Percentiles rank a stretch among this genome's conserved stretches.
Conservation (phyloP, 1,284 basidiomycete species). For the Tylopilus orsonianus region DNA sequence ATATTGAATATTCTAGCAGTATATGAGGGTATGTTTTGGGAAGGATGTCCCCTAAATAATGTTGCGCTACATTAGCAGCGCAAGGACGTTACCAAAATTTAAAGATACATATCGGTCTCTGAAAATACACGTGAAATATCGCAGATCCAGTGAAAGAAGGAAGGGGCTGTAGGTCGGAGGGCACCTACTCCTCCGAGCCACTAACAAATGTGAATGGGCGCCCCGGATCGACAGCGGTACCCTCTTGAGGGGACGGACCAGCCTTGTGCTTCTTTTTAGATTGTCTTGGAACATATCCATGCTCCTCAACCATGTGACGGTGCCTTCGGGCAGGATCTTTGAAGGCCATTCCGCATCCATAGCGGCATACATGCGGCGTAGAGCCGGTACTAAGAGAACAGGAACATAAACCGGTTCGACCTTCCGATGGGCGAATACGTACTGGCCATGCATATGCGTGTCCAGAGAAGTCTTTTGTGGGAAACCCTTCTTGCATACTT, state of each 20-base stretch:
- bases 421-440: constrained; percentile 26
- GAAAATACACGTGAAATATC: constrained; percentile 28
- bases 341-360: constrained; percentile 51
- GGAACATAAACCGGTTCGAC: constrained; percentile 14
- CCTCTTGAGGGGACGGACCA: constrained; percentile 27
- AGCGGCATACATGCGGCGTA: constrained; percentile 55
- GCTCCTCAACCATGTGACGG: constrained; percentile 55
- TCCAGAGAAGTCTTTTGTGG: constrained; percentile 60
- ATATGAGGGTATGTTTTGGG: constrained; percentile 17
- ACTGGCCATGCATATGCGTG: constrained; percentile 65
- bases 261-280: constrained; percentile 44
- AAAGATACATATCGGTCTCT: constrained; percentile 29
- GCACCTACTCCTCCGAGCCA: constrained; percentile 28
- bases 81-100: constrained; percentile 18
- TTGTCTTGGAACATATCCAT: constrained; percentile 50
- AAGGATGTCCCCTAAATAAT: constrained; percentile 19
- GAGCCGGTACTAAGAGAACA: constrained; percentile 47
- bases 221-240: constrained; percentile 28
- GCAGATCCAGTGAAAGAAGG: constrained; percentile 8
- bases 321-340: constrained; percentile 64
- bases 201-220: constrained; percentile 37
- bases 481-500: constrained; percentile 55
- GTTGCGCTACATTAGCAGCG: constrained; percentile 13
- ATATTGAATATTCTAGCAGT: constrained; percentile 16
- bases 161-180: constrained; percentile 5